phyloP scores from a whole-genome alignment of 495 filamentous ascomycete genomes.

The Tetracladium setigerum region DNA sequence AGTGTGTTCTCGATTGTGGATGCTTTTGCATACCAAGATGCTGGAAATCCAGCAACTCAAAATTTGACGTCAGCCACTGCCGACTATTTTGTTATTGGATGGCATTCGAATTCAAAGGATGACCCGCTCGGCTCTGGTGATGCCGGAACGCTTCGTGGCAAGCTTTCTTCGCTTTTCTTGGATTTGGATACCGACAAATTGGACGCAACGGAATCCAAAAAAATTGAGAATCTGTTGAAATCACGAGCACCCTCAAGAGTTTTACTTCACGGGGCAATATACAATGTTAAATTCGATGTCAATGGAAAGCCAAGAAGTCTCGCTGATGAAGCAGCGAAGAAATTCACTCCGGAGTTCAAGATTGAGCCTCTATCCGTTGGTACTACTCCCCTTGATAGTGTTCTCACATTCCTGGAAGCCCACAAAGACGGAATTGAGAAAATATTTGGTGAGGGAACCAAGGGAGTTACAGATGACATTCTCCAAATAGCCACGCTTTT shows the following conservation, averaged over 20 bases:
- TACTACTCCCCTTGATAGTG: conserved; percentile 36
- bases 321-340: conserved; percentile 23
- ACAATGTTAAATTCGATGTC: conserved; percentile 33
- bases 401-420: conserved; percentile 30
- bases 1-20: conserved; percentile 47
- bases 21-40: conserved; percentile 29
- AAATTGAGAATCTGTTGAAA: neutral
- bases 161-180: neutral
- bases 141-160: neutral
- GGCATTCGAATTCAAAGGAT: conserved; percentile 29
- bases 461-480: neutral
- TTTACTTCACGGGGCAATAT: conserved; percentile 39
- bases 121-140: conserved; percentile 18
- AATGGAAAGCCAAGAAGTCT: conserved; percentile 18
- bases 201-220: neutral
- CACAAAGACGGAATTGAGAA: conserved; percentile 4
- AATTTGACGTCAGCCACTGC: conserved; percentile 26
- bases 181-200: conserved; percentile 4
- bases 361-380: conserved; percentile 33
- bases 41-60: neutral
- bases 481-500: neutral
- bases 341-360: conserved; percentile 7
- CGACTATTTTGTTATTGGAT: conserved; percentile 44
- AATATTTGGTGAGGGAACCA: neutral
- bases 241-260: conserved; percentile 5